These are phyloP conservation scores for Phoma sp. DNA, from an alignment of 2,329 filamentous ascomycete species.

Conservation along the genomic window DNA sequence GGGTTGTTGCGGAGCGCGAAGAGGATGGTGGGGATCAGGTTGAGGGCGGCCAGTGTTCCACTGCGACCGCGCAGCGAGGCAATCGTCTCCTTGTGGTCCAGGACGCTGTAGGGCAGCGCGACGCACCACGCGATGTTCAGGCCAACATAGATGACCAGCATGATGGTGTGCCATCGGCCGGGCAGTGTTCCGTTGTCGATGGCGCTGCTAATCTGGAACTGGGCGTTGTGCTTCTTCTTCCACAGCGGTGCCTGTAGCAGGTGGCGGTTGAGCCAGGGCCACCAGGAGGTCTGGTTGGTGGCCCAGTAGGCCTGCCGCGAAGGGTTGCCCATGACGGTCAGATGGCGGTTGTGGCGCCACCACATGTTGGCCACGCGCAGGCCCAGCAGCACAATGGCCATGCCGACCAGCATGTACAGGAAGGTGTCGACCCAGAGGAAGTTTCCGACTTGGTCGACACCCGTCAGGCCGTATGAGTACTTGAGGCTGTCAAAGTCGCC, in stretches of 20 bases:
- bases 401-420: slow-evolving; percentile 44
- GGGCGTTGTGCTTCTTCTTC: slow-evolving; percentile 76
- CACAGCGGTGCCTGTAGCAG: slow-evolving; percentile 74
- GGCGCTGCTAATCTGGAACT: slow-evolving; percentile 71
- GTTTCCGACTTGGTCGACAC: slow-evolving; percentile 57
- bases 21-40: slow-evolving; percentile 90
- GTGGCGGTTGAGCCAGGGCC: slow-evolving; percentile 69
- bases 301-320: slow-evolving; percentile 54
- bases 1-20: slow-evolving; percentile 94
- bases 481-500: slow-evolving; percentile 39
- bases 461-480: slow-evolving; percentile 54
- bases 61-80: slow-evolving; percentile 86
- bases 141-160: slow-evolving; percentile 71
- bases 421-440: slow-evolving; percentile 55
- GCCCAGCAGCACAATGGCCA: slow-evolving; percentile 47
- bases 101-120: slow-evolving; percentile 64
- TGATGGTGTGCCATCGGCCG: slow-evolving; percentile 75
- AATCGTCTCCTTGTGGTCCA: slow-evolving; percentile 62
- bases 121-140: slow-evolving; percentile 81
- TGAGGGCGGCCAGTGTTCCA: slow-evolving; percentile 82
- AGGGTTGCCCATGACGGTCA: slow-evolving; percentile 53
- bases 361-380: slow-evolving; percentile 52
- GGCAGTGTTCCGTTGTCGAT: slow-evolving; percentile 79
- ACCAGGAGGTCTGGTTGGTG: slow-evolving; percentile 52
- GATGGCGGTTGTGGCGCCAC: slow-evolving; percentile 53